A percentile compares a stretch with the other conserved stretches of the same genome.
phyloP scores from a whole-genome alignment of 441 rosid genomes.

The Theobroma grandiflorum region DNA sequence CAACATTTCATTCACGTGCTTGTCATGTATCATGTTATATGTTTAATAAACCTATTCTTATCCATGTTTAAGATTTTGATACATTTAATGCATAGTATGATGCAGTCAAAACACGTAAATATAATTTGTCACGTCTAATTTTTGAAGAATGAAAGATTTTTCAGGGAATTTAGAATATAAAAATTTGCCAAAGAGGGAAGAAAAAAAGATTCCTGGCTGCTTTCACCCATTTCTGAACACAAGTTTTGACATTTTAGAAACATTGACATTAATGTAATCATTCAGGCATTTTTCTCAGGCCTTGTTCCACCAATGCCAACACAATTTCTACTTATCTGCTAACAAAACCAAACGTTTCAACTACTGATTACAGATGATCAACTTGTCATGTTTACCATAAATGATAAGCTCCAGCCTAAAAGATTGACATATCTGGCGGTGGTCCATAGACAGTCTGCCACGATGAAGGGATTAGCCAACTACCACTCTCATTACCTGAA shows the following conservation, averaged over 20 bases:
- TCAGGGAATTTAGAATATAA: too few relatives aligned
- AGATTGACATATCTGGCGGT: conserved; percentile 83
- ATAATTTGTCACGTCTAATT: too few relatives aligned
- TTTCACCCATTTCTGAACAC: not conserved
- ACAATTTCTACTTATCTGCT: not conserved
- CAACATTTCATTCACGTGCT: too few relatives aligned
- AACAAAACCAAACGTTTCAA: not conserved
- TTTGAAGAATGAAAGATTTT: too few relatives aligned
- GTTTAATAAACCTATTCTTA: too few relatives aligned
- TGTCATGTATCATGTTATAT: too few relatives aligned
- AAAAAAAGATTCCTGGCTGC: too few relatives aligned
- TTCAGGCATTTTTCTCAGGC: not conserved
- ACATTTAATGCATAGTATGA: too few relatives aligned
- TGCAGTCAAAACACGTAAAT: too few relatives aligned
- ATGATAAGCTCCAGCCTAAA: conserved; percentile 44
- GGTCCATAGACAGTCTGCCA: conserved; percentile 90
- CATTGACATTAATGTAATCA: not conserved
- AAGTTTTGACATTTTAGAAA: not conserved
- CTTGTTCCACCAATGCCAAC: not conserved
- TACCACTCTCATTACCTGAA: conserved; percentile 63
- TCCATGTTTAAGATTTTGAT: too few relatives aligned
- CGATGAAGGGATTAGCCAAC: conserved; percentile 76
- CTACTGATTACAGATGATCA: not conserved
- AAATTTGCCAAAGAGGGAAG: too few relatives aligned
- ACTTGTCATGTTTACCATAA: not conserved